A percentile compares a stretch with the other conserved stretches of the same genome.
Conservation (phyloP, 331 rosid genomes). For the Quercus phellos region DNA sequence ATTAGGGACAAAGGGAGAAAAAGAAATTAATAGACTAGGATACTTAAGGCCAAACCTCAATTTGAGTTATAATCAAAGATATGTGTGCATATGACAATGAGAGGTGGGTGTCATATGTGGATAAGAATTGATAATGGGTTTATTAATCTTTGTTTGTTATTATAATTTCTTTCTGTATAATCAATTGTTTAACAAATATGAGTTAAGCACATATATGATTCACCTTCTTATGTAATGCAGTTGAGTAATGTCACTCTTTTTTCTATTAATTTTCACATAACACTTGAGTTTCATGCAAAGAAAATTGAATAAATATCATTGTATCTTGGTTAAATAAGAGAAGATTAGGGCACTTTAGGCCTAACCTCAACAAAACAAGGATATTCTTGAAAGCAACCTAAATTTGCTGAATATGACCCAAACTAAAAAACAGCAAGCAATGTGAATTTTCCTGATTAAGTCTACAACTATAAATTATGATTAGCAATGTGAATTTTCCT, state of each 20-base stretch:
- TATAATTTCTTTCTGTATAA: neutral
- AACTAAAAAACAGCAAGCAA: too few relatives aligned
- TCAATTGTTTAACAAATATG: neutral
- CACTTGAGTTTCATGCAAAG: slow-evolving; percentile 10
- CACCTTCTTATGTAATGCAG: neutral
- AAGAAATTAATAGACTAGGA: neutral
- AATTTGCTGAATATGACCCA: neutral
- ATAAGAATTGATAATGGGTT: neutral
- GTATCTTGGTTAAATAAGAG: neutral
- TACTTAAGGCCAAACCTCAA: neutral
- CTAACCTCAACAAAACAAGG: neutral
- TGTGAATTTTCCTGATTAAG: slow-evolving; percentile 13
- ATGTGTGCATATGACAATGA: neutral
- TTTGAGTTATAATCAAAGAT: neutral
- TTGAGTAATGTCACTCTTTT: neutral
- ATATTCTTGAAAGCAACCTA: neutral
- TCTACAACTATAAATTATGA: neutral
- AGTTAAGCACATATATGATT: neutral
- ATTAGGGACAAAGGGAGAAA: neutral
- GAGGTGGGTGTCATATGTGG: neutral
- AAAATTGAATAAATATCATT: neutral
- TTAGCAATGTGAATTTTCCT: too few relatives aligned
- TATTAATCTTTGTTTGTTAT: neutral
- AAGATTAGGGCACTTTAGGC: neutral
- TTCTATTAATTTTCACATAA: neutral